A percentile compares a stretch with the other conserved stretches of the same genome.
Conservation (phyloP, 371 early-diverging fungal species). For the Lichtheimia ramosa region DNA sequence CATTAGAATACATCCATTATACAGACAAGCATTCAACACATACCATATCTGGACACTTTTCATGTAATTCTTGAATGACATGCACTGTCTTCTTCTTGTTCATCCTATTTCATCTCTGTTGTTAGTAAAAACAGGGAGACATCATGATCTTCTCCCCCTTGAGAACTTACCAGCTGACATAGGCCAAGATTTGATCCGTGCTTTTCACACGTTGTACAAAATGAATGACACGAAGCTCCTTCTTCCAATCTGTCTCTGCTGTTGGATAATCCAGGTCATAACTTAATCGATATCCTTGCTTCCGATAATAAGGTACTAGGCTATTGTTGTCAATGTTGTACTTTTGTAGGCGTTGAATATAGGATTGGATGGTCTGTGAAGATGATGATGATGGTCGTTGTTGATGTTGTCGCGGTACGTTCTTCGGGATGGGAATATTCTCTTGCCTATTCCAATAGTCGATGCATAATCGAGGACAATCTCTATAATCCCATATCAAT, state of each 20-base stretch:
- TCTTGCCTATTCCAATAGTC: slow-evolving; percentile 26
- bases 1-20: no score
- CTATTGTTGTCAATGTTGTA: neutral
- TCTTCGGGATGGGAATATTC: neutral
- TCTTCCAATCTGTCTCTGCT: neutral
- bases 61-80: slow-evolving; percentile 26
- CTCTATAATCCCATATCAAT: slow-evolving; percentile 11
- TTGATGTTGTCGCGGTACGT: neutral
- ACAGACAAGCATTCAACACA: neutral
- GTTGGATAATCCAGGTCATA: slow-evolving; percentile 1
- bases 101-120: neutral
- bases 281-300: slow-evolving; percentile 10
- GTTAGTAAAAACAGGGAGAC: neutral
- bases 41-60: slow-evolving; percentile 24
- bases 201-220: slow-evolving; percentile 7
- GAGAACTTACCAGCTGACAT: slow-evolving; percentile 29
- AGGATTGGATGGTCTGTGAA: no score
- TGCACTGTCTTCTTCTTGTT: slow-evolving; percentile 31
- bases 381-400: neutral
- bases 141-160: neutral
- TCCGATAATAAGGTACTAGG: neutral
- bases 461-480: slow-evolving; percentile 25
- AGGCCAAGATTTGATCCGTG: slow-evolving; percentile 14
- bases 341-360: neutral
- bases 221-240: slow-evolving; percentile 18